These are phyloP conservation scores for Coemansia sp. DNA, from an alignment of 192 early-diverging fungal species.

Conservation along the genomic window DNA sequence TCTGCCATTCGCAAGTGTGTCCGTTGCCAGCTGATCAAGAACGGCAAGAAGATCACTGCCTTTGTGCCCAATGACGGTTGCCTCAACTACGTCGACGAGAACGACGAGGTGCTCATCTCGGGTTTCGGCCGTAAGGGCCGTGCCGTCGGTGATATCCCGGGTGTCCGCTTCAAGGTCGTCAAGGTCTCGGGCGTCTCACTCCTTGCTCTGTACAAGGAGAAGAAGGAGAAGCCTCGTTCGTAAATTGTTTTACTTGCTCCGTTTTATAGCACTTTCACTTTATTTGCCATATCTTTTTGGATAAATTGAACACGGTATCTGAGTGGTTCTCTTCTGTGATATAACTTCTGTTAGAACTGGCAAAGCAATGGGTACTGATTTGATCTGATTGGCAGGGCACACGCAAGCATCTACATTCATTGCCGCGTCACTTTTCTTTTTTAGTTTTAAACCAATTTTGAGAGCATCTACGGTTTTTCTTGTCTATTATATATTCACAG, in stretches of 20 bases:
- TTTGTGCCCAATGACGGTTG: constrained; percentile 99
- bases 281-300: constrained; percentile 3
- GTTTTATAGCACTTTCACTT: background rate
- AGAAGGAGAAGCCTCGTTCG: constrained; percentile 99
- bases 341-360: too few relatives aligned
- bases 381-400: constrained; percentile 5
- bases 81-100: constrained; percentile 99
- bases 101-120: constrained; percentile 99
- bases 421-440: constrained; percentile 6
- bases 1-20: constrained; percentile 99
- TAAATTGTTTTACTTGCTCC: constrained; percentile 51
- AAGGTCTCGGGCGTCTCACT: constrained; percentile 99
- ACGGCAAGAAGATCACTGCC: constrained; percentile 99
- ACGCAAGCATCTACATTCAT: background rate
- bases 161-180: constrained; percentile 99
- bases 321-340: background rate
- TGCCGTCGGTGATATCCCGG: constrained; percentile 99
- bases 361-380: background rate
- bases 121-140: constrained; percentile 99
- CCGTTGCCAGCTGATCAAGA: constrained; percentile 99
- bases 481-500: constrained; percentile 4
- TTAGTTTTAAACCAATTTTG: constrained; percentile 7
- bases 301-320: background rate
- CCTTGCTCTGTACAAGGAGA: constrained; percentile 99
- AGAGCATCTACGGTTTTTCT: constrained; percentile 3